Percentiles rank a stretch among this genome's conserved stretches.
Conservation (phyloP, 495 filamentous ascomycete species). For the Trichoderma asperelloides region DNA sequence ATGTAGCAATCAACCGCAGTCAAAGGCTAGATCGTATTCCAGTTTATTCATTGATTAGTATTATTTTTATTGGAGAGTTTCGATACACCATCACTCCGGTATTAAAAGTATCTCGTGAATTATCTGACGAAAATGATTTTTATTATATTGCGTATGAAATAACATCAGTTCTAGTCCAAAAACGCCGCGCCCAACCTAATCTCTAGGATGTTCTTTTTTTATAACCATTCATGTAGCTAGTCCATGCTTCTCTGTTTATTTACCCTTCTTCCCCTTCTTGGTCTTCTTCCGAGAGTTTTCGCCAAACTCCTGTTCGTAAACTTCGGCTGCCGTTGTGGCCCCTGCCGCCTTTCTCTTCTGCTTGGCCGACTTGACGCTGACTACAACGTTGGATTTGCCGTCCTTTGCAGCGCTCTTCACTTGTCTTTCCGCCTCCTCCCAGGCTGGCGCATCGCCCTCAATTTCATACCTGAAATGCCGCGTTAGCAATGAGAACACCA, state of each 20-base stretch:
- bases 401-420: constrained; percentile 47
- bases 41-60: no score
- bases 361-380: constrained; percentile 71
- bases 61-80: no score
- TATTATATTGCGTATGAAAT: no score
- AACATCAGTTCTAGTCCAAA: no score
- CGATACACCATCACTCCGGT: no score
- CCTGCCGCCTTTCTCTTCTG: constrained; percentile 72
- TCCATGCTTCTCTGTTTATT: background rate
- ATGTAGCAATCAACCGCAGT: no score
- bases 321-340: constrained; percentile 46
- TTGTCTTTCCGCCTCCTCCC: constrained; percentile 78
- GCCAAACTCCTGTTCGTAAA: constrained; percentile 49
- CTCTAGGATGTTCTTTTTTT: background rate
- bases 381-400: constrained; percentile 56
- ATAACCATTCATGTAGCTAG: background rate
- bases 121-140: no score
- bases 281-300: constrained; percentile 19
- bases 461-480: constrained; percentile 63
- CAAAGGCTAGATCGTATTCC: no score
- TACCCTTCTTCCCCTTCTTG: constrained; percentile 10
- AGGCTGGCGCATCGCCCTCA: constrained; percentile 57
- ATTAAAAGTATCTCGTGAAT: no score
- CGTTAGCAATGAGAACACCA: constrained; percentile 33
- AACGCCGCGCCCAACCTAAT: background rate